phyloP scores from a whole-genome alignment of 2,329 filamentous ascomycete genomes.

The Ascochyta rabiei region DNA sequence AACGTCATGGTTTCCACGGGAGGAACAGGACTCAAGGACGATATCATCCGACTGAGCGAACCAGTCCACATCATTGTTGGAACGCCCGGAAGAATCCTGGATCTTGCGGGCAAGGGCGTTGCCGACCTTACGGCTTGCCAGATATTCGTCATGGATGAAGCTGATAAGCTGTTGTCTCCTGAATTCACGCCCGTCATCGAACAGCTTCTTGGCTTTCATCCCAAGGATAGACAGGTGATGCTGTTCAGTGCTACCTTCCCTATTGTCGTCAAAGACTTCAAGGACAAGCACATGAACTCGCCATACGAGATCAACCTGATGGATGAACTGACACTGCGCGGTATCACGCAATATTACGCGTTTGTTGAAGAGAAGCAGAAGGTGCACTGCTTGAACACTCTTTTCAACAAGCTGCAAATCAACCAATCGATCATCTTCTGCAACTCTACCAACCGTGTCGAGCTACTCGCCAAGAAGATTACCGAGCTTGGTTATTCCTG shows the following conservation, averaged over 20 bases:
- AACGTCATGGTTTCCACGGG: conserved; percentile 99
- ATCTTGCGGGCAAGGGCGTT: conserved; percentile 94
- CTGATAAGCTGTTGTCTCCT: conserved; percentile 93
- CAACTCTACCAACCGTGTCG: conserved; percentile 98
- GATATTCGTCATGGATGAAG: conserved; percentile 99
- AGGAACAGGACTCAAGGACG: conserved; percentile 91
- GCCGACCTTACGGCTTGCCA: conserved; percentile 95
- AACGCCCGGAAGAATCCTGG: conserved; percentile 93
- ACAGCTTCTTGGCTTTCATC: conserved; percentile 91
- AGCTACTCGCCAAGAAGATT: conserved; percentile 98
- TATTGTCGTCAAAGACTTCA: conserved; percentile 95
- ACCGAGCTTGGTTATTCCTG: conserved; percentile 98
- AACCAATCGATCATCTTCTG: conserved; percentile 99
- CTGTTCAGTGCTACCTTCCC: conserved; percentile 98
- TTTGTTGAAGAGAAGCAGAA: conserved; percentile 99
- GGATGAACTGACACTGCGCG: conserved; percentile 96
- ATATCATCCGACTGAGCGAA: conserved; percentile 93
- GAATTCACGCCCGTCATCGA: conserved; percentile 99
- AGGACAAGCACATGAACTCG: conserved; percentile 94
- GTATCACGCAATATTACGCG: conserved; percentile 98
- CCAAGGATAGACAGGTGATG: conserved; percentile 98
- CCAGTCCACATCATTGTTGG: conserved; percentile 97
- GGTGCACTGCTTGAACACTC: conserved; percentile 97
- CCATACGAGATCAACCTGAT: conserved; percentile 99
- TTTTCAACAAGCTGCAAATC: conserved; percentile 98